Percentiles rank a stretch among this genome's conserved stretches.
Conservation (phyloP, 495 filamentous ascomycete species). For the Endocarpon pusillum region DNA sequence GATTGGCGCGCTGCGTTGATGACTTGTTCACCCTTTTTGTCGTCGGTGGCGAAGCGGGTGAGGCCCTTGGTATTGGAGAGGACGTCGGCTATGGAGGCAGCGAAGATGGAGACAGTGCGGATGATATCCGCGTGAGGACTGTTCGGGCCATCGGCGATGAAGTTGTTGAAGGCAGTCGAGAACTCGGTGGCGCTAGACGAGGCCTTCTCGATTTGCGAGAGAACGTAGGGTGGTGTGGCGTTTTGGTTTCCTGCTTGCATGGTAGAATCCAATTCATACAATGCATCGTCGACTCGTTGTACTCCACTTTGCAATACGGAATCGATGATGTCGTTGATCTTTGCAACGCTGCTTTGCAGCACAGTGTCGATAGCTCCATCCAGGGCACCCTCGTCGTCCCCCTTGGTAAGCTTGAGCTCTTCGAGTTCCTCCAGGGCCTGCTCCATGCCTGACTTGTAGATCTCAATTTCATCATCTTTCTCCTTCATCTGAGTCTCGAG, state of each 20-base stretch:
- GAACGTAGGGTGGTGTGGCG: slow-evolving; percentile 84
- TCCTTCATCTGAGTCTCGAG: slow-evolving; percentile 68
- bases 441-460: slow-evolving; percentile 94
- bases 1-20: slow-evolving; percentile 66
- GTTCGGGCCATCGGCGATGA: slow-evolving; percentile 90
- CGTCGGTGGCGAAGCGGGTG: slow-evolving; percentile 83
- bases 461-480: slow-evolving; percentile 93
- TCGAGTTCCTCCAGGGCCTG: slow-evolving; percentile 82
- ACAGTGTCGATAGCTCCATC: slow-evolving; percentile 84
- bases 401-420: slow-evolving; percentile 53
- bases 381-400: slow-evolving; percentile 62
- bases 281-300: slow-evolving; percentile 83
- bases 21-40: slow-evolving; percentile 78
- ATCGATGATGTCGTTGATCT: slow-evolving; percentile 96
- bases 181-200: slow-evolving; percentile 90
- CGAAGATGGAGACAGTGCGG: slow-evolving; percentile 76
- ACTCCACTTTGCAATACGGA: slow-evolving; percentile 89
- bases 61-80: slow-evolving; percentile 92
- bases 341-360: slow-evolving; percentile 65
- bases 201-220: slow-evolving; percentile 94
- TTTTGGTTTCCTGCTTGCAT: slow-evolving; percentile 99
- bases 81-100: slow-evolving; percentile 82
- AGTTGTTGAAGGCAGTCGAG: slow-evolving; percentile 92
- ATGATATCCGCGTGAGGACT: slow-evolving; percentile 83
- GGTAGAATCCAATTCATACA: slow-evolving; percentile 91